Base-by-base conservation (phyloP, 2,329 filamentous ascomycete species). In the Verticillium nonalfalfae region DNA sequence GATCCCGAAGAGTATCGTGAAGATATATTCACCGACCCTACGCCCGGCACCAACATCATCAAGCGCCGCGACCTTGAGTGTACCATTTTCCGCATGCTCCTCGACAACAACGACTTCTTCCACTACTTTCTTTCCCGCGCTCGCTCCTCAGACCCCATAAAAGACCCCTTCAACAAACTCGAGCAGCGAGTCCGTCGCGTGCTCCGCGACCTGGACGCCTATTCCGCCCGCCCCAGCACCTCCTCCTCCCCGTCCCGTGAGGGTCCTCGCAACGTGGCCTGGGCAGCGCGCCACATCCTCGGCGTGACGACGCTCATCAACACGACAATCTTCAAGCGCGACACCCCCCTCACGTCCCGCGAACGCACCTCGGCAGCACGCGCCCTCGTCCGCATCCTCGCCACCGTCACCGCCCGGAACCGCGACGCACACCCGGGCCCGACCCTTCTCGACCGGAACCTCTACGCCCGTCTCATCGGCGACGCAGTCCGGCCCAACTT, bases 51-150 rank as follows among this genome's bases (percentile, higher is more conserved):
- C 40, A 72, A 72, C n/a, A 69, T 77, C 10, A 67, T 80, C 58
- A 76, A 76, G 62, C 73, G 74, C 10, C 72, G 75, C 58, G 81
- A 85, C 62, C 73, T 85, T 1, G 80, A 81, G 64, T 73, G 74
- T 55, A 83, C 81, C 2, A 69, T 86, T 14, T 79, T 82, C 63
- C 79, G 79, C 59, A 82, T 85, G 72, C 74, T 85, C 15, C 72
- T 85, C 26, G 75, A 79, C 63, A 84, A 84, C 66, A 75, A 82
- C 68, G 77, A 80, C 50, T 79, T 85, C 71, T 83, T 85, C 68
- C 73, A 80, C 59, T 80, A 83, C 71, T 81, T 85, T 62, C 74
- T 78, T 56, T 75, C 76, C 15, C 72, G 77, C 9, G 75, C 80
- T 60, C 72, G 73, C n/a, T 74, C 81, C 2, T 70, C 73, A 56